These are phyloP conservation scores for Suillus clintonianus DNA, from an alignment of 768 basidiomycete species.

Conservation along the genomic window DNA sequence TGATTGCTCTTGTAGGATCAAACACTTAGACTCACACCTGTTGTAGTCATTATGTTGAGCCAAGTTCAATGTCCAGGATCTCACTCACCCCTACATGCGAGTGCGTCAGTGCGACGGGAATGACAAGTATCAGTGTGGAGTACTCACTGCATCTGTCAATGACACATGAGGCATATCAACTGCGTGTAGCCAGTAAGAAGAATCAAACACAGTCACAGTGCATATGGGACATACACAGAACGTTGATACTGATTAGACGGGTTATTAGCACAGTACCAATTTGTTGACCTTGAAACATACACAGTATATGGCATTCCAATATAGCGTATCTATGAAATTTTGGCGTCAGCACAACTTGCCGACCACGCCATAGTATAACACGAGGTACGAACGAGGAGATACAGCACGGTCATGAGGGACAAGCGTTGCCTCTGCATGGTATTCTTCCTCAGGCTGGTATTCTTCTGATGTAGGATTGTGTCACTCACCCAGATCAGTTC, in stretches of 20 bases:
- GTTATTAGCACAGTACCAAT: not conserved
- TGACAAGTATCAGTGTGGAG: not conserved
- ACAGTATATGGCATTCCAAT: not conserved
- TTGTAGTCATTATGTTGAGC: not conserved
- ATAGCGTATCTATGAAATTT: not conserved
- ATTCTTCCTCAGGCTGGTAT: not conserved
- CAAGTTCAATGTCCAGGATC: not conserved
- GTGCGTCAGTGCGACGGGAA: not conserved
- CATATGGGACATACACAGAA: not conserved
- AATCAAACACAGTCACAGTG: not conserved
- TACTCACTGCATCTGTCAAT: not conserved
- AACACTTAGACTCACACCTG: not conserved
- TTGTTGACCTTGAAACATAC: not conserved
- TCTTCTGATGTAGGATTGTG: not conserved
- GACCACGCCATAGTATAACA: not conserved
- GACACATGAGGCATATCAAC: not conserved
- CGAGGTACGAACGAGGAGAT: not conserved
- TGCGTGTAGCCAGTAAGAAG: not conserved
- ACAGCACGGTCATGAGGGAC: not conserved
- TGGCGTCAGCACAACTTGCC: not conserved
- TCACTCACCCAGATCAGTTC: not conserved
- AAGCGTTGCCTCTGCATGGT: not conserved
- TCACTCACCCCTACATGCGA: not conserved
- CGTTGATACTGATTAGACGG: not conserved
- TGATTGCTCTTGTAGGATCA: not conserved